Evolutionary conservation across 306 rosid genomes (phyloP), one percentile per base, ranked within the genome.

Genomic region (Biancaea sappan): DNA sequence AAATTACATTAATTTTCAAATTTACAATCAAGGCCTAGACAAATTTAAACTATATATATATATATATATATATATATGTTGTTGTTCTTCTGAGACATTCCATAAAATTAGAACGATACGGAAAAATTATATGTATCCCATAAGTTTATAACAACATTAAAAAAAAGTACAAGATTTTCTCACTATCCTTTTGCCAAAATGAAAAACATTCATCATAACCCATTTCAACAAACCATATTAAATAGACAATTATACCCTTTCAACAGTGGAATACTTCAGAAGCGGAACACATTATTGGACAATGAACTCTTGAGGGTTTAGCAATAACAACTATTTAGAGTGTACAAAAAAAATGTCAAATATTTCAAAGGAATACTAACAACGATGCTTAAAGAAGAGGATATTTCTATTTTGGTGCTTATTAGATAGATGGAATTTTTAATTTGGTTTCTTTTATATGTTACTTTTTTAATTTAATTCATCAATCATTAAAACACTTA

Each of bases 271-370:
- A 63, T 31, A 19, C 73, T 62, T 61, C 51, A 53, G 67, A 69
- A 80, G 47, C 61, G 25, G 68, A 29, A 63, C 71, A 59, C 64
- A 24, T 76, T 76, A 77, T 60, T 67, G 67, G 61, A 73, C 41
- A 77, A 72, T 40, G 67, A 82, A 59, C 75, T 75, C 76, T 31
- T 58, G 75, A 63, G n/a, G 72, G 60, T 41, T 77, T 66, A 77
- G 60, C 29, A 72, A 77, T 60, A 28, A 47, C 35, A 66, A 76
- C 14, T 76, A 53, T 59, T 8, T 10, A 58, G 71, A 75, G 65
- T 74, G 69, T 71, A 81, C 75, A 57, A 57, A 65, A 71, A 57
- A 71, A 25, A 67, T 60, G 38, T 10, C 16, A 54, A 54, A 58
- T 31, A 12, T 76, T 54, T 13, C 53, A 76, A 31, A 72, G n/a